Conservation (phyloP, 371 early-diverging fungal genomes). For the Synchytrium microbalum region DNA sequence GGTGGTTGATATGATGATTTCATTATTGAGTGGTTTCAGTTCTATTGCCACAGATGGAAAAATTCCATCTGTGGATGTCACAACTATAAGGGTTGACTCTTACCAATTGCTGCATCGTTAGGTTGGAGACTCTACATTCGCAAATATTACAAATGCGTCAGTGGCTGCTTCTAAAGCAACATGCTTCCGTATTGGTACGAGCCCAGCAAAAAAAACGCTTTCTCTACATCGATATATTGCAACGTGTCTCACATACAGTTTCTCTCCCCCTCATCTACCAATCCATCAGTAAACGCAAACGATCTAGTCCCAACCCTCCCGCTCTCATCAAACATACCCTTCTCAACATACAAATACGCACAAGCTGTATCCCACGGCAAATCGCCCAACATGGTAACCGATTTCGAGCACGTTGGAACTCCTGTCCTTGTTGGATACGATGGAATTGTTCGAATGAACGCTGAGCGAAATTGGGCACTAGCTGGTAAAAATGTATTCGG, state of each 20-base stretch:
- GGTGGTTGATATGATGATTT: background rate
- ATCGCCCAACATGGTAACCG: slow-evolving; percentile 7
- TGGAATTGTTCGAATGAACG: background rate
- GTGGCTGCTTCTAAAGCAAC: slow-evolving; percentile 13
- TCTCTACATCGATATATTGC: slow-evolving; percentile 4
- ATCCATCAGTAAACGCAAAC: slow-evolving; percentile 19
- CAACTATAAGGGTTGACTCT: slow-evolving; percentile 16
- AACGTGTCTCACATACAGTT: too few relatives aligned
- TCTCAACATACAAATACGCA: background rate
- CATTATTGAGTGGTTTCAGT: background rate
- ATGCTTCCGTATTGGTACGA: background rate
- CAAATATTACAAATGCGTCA: slow-evolving; percentile 5
- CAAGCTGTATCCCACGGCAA: background rate
- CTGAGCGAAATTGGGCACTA: background rate
- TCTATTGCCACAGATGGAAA: too few relatives aligned
- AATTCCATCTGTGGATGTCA: background rate
- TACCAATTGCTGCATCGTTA: slow-evolving; percentile 22
- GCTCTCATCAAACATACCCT: slow-evolving; percentile 8
- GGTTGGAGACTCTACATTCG: slow-evolving; percentile 22
- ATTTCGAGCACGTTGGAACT: slow-evolving; percentile 14
- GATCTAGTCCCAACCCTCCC: slow-evolving; percentile 19
- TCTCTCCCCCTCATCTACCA: slow-evolving; percentile 8
- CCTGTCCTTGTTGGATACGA: background rate
- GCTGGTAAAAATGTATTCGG: slow-evolving; percentile 6
- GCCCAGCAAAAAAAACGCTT: background rate